Evolutionary conservation across 768 basidiomycete genomes (phyloP).

Genomic region (Collybia nuda): DNA sequence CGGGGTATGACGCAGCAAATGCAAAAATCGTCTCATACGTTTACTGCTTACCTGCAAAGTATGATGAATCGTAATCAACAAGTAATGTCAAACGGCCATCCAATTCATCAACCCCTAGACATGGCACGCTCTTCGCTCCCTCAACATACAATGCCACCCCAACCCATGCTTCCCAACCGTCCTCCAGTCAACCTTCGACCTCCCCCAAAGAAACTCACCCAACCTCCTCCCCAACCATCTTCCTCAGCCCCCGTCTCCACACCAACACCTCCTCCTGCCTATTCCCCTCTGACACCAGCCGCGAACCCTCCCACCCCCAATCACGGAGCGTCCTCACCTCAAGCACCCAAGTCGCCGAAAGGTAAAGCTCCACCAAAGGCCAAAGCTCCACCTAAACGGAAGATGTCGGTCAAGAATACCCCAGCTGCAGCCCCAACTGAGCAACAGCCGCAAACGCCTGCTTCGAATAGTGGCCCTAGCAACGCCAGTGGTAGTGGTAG

Average conservation of each 20-base stretch:
- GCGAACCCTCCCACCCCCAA: constrained; percentile 53
- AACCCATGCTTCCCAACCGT: constrained; percentile 15
- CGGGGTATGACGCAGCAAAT: constrained; percentile 36
- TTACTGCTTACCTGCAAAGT: constrained; percentile 9
- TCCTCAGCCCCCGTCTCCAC: constrained; percentile 25
- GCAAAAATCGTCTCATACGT: constrained; percentile 10
- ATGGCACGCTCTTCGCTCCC: constrained; percentile 19
- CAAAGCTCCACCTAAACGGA: constrained; percentile 36
- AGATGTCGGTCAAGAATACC: constrained; percentile 24
- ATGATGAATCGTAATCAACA: constrained; percentile 13
- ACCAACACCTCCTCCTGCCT: constrained; percentile 46
- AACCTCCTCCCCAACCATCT: constrained; percentile 17
- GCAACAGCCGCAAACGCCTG: constrained; percentile 18
- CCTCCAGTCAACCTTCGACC: constrained; percentile 12
- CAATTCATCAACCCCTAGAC: constrained; percentile 8
- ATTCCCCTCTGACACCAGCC: constrained; percentile 39
- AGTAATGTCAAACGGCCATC: constrained; percentile 12
- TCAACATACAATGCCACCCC: constrained; percentile 14
- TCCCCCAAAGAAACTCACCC: background rate
- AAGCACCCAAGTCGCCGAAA: constrained; percentile 72
- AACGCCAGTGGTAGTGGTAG: constrained; percentile 4
- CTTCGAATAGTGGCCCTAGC: constrained; percentile 13
- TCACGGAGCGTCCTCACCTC: constrained; percentile 56
- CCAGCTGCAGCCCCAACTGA: constrained; percentile 27
- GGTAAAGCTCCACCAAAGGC: constrained; percentile 48